phyloP scores from a whole-genome alignment of 202 grass and related monocot genomes.

The Zoysia matrella region DNA sequence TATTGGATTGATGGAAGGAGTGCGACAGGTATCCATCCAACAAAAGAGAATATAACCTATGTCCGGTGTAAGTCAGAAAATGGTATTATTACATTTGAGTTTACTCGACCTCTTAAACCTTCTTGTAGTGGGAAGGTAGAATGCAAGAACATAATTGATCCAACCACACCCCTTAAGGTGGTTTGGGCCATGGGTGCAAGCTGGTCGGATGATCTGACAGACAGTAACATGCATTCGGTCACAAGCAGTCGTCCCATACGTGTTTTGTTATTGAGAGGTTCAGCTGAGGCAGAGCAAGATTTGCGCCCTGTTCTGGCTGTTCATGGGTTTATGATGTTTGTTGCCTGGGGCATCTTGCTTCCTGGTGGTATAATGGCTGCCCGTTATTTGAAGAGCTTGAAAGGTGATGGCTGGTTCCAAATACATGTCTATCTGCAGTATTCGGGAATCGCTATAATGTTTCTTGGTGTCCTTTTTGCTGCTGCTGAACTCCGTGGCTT shows the following conservation, averaged over 20 bases:
- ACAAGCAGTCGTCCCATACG: constrained; percentile 77
- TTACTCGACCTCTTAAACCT: constrained; percentile 77
- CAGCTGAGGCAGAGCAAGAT: constrained; percentile 76
- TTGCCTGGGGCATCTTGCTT: constrained; percentile 88
- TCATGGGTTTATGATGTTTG: constrained; percentile 98
- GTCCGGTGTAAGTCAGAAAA: constrained; percentile 72
- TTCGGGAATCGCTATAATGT: constrained; percentile 74
- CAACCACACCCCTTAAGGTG: constrained; percentile 82
- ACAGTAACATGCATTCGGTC: constrained; percentile 84
- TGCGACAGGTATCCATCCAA: constrained; percentile 62
- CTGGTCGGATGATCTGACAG: constrained; percentile 73
- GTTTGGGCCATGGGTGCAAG: constrained; percentile 96
- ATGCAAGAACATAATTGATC: constrained; percentile 94
- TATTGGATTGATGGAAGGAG: constrained; percentile 88
- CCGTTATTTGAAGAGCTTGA: constrained; percentile 81
- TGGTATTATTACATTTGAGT: constrained; percentile 93
- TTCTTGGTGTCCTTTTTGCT: constrained; percentile 82
- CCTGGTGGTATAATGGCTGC: constrained; percentile 81
- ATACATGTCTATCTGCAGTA: constrained; percentile 91
- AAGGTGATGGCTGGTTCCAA: constrained; percentile 80
- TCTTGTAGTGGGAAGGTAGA: constrained; percentile 67
- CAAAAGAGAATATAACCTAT: constrained; percentile 77
- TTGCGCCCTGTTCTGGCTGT: constrained; percentile 71
- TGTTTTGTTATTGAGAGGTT: constrained; percentile 71
- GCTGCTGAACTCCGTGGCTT: constrained; percentile 69